Conservation (phyloP, 176 grass and related monocot genomes). For the bread wheat (Triticum aestivum) region DNA sequence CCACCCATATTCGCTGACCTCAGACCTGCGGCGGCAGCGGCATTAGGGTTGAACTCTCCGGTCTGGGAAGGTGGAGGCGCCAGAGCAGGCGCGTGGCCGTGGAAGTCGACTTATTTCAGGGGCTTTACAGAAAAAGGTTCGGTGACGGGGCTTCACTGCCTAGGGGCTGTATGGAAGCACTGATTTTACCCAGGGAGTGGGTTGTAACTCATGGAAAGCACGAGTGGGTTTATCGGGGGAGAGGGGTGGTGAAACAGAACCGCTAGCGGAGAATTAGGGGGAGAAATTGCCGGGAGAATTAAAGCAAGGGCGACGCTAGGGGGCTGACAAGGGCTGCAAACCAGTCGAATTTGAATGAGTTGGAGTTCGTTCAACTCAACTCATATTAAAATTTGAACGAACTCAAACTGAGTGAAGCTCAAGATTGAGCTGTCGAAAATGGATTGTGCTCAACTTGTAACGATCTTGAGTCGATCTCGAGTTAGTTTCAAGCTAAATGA, state of each 20-base stretch:
- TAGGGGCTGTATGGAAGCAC: not conserved
- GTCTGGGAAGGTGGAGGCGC: slow-evolving; percentile 3
- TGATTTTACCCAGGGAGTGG: not conserved
- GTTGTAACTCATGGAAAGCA: not conserved
- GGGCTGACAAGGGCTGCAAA: no score
- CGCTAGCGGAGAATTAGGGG: slow-evolving; percentile 23
- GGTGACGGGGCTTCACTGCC: not conserved
- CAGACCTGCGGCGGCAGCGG: slow-evolving; percentile 3
- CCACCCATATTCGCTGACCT: slow-evolving; percentile 64
- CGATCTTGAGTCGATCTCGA: no score
- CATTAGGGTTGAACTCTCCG: slow-evolving; percentile 29
- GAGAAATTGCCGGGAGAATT: slow-evolving; percentile 27
- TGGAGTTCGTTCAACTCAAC: no score
- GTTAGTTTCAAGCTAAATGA: no score
- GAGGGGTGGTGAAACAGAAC: slow-evolving; percentile 20
- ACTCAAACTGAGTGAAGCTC: no score
- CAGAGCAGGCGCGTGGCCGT: not conserved
- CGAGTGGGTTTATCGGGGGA: slow-evolving; percentile 21
- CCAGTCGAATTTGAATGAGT: no score
- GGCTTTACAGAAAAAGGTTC: slow-evolving; percentile 17
- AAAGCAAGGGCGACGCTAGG: not conserved
- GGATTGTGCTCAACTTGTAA: no score
- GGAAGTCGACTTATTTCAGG: not conserved
- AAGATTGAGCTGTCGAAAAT: no score
- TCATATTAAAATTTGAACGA: no score